Base-by-base conservation (phyloP, 352 stramenopile species). In the Phytophthora fragariae region DNA sequence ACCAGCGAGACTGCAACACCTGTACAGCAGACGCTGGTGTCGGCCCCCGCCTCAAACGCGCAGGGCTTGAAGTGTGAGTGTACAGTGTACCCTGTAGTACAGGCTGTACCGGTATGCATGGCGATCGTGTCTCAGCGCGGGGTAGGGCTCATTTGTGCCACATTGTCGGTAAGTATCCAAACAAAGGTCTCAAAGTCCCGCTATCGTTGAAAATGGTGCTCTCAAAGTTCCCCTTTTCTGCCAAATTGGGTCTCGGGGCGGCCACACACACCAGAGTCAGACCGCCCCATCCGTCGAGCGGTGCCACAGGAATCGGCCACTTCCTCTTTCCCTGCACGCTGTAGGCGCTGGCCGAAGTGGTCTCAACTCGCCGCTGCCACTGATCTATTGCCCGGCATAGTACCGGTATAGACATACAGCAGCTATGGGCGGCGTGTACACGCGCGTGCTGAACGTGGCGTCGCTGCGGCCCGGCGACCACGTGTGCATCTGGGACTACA, bases 401-500 rank as follows among this genome's bases (percentile, higher is more conserved):
- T 44, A 44, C 37, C 37, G 37, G 44, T 24, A 21, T 10, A 21
- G n/a, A 24, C 46, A 53, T 17, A 2, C 54, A 39, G 17, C 55
- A 35, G n/a, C 56, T 5, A 93, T 96, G 83, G 87, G 88, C 63
- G 85, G 85, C 68, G 84, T 92, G 11, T 96, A 94, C 77, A 95
- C 86, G 62, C 88, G 89, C 54, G 88, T 96, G 41, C 74, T 83
- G 15, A 88, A 91, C 68, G 73, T 94, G 62, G 68, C 81, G 58
- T 94, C 88, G 21, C 77, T 96, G 61, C 88, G 90, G 21, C 88
- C 90, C 0, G 90, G 86, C 17, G 89, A 96, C 76, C 89, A 96
- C 78, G 87, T 96, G 62, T 84, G 77, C 52, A 93, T 96, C 75
- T 96, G 90, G 90, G 90, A 96, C 79, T 83, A 82, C 62, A 94